These are phyloP conservation scores for Geotrichum reessii DNA, from an alignment of 1,139 yeast species.

Conservation along the genomic window DNA sequence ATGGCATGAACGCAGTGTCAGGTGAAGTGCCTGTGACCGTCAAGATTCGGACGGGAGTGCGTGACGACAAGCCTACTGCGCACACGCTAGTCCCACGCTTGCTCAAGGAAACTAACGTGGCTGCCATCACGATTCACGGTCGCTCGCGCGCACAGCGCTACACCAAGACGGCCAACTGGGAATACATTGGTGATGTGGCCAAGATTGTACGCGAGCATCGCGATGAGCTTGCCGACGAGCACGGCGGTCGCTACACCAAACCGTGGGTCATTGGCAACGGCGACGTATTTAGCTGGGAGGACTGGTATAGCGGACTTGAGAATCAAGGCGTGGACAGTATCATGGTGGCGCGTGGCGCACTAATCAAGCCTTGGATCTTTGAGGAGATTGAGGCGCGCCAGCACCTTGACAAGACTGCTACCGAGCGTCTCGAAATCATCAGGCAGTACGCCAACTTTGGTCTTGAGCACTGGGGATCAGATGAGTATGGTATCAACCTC, in stretches of 20 bases:
- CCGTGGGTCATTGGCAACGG: conserved; percentile 78
- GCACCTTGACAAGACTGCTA: conserved; percentile 82
- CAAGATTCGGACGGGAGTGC: conserved; percentile 86
- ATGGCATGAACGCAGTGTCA: conserved; percentile 83
- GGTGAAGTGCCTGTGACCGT: conserved; percentile 90
- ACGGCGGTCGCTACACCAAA: conserved; percentile 35
- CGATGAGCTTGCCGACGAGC: conserved; percentile 42
- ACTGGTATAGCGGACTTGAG: conserved; percentile 75
- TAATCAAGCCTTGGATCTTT: conserved; percentile 97
- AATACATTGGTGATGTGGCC: conserved; percentile 73
- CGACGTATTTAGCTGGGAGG: conserved; percentile 79
- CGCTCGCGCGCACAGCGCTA: conserved; percentile 94
- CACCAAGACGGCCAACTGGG: conserved; percentile 90
- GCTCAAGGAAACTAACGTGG: conserved; percentile 71
- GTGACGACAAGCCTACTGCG: conserved; percentile 84
- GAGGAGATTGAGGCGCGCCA: conserved; percentile 90
- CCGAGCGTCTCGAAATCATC: conserved; percentile 76
- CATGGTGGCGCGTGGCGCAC: conserved; percentile 97
- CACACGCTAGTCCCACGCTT: conserved; percentile 63
- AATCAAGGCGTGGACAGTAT: conserved; percentile 72
- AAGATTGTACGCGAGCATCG: conserved; percentile 52
- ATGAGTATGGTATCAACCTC: conserved; percentile 83
- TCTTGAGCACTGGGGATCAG: conserved; percentile 96
- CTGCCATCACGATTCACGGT: conserved; percentile 92
- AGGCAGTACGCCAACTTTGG: conserved; percentile 70